Conservation (phyloP, 1,139 yeast genomes). For the Zygoascus sp. region DNA sequence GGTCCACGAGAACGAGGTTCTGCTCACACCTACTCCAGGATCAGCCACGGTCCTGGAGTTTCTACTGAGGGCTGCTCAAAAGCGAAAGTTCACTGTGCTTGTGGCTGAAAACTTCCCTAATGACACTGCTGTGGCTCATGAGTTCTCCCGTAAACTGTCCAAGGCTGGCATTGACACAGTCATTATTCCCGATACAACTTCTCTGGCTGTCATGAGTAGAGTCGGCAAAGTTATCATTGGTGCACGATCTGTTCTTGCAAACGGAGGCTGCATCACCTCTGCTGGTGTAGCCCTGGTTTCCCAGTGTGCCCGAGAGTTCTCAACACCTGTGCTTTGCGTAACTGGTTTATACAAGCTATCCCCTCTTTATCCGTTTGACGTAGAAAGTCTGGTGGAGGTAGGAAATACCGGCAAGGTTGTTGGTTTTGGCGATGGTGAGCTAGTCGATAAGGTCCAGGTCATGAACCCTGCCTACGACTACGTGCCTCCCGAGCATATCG, state of each 20-base stretch:
- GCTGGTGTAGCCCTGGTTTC: constrained; percentile 93
- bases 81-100: constrained; percentile 86
- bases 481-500: constrained; percentile 90
- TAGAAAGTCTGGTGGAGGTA: constrained; percentile 83
- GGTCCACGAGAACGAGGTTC: constrained; percentile 89
- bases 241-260: constrained; percentile 86
- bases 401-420: constrained; percentile 88
- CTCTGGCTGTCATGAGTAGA: constrained; percentile 92
- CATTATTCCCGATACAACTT: constrained; percentile 88
- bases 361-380: constrained; percentile 89
- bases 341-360: constrained; percentile 92
- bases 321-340: constrained; percentile 92
- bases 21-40: constrained; percentile 90
- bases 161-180: constrained; percentile 86
- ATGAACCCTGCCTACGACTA: constrained; percentile 91
- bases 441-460: constrained; percentile 71
- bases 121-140: constrained; percentile 68
- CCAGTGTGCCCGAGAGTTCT: constrained; percentile 91
- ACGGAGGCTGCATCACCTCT: constrained; percentile 89
- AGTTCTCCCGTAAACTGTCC: constrained; percentile 73
- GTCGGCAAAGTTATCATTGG: constrained; percentile 96
- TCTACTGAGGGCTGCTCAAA: constrained; percentile 77
- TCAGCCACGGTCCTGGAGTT: constrained; percentile 87
- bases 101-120: constrained; percentile 94
- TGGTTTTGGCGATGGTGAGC: constrained; percentile 57